A percentile compares a stretch with the other conserved stretches of the same genome.
Evolutionary conservation across 805 yeast genomes (phyloP).

Genomic region (Saccharomycopsis oosterbeekiorum): DNA sequence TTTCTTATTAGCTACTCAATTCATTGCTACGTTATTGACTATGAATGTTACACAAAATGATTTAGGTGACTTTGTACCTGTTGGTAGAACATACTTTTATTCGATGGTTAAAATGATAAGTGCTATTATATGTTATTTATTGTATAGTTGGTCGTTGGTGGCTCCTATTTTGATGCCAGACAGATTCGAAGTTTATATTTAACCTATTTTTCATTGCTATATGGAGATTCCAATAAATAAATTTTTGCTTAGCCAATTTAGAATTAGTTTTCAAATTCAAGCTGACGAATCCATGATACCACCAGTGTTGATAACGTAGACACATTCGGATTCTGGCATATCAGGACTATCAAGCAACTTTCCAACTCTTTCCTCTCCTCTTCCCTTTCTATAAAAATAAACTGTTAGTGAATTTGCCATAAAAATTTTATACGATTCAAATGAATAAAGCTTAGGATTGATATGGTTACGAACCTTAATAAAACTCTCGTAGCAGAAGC

Average conservation of each 20-base stretch:
- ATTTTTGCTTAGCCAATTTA: background rate
- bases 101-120: slow-evolving; percentile 90
- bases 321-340: slow-evolving; percentile 72
- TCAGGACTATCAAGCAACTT: slow-evolving; percentile 75
- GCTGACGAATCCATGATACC: slow-evolving; percentile 47
- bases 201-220: background rate
- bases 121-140: slow-evolving; percentile 81
- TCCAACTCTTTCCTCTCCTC: slow-evolving; percentile 74
- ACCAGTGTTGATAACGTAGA: slow-evolving; percentile 59
- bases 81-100: slow-evolving; percentile 91
- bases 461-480: slow-evolving; percentile 26
- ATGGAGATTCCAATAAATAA: background rate
- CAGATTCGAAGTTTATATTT: slow-evolving; percentile 40
- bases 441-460: no score
- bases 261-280: slow-evolving; percentile 11
- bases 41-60: slow-evolving; percentile 81
- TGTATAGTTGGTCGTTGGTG: slow-evolving; percentile 83
- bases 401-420: background rate
- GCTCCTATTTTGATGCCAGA: slow-evolving; percentile 93
- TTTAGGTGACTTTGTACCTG: slow-evolving; percentile 86
- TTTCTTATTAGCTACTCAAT: slow-evolving; percentile 92
- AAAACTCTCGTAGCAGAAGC: slow-evolving; percentile 71
- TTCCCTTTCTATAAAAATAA: slow-evolving; percentile 43
- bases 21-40: slow-evolving; percentile 88
- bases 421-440: background rate